Base-by-base conservation (phyloP, 2,329 filamentous ascomycete species). In the Penicillium italicum region DNA sequence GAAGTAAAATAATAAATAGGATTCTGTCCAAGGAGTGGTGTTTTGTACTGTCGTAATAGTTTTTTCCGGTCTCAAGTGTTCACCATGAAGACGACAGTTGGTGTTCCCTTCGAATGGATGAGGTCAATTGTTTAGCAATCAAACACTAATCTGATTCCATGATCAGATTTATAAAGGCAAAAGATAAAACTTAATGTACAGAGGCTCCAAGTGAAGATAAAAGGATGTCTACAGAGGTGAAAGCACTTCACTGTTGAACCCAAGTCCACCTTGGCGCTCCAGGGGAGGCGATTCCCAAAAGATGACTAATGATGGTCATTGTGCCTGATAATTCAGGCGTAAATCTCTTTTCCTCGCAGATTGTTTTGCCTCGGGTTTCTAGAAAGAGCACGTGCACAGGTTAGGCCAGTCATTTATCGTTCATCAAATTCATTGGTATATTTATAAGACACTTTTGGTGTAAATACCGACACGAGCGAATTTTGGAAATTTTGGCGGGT, bases 221-320 rank as follows among this genome's bases (percentile, higher is more conserved):
- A 53, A 31, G 41, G 14, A 31, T 46, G 12, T 9, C 9, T 33
- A 20, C 30, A 37, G 8, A 44, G 40, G 5, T 36, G 8, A 44
- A 37, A 51, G 12, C 18, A 36, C 50, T 31, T 24, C 12, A 36
- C 37, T 31, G 26, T 54, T 50, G 52, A 54, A 50, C 43, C 33
- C 33, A 30, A 24, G 26, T 12, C 50, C 50, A 50, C 37, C 6
- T 43, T 16, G 47, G 28, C n/a, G 34, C 16, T 16, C 6, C 26
- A 4, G 41, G 26, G 41, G 41, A 28, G 37, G 48, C 24, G 41
- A 40, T 47, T 47, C 28, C 50, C 24, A 38, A 1, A 38, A 8
- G 18, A 26, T 54, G 52, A 54, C 52, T 54, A 49, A 54, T 16
- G 12, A 30, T 14, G 2, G 16, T 7, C 1, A 28, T 28, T 28